Conservation (phyloP, 192 early-diverging fungal species). For the Mortierella hygrophila region DNA sequence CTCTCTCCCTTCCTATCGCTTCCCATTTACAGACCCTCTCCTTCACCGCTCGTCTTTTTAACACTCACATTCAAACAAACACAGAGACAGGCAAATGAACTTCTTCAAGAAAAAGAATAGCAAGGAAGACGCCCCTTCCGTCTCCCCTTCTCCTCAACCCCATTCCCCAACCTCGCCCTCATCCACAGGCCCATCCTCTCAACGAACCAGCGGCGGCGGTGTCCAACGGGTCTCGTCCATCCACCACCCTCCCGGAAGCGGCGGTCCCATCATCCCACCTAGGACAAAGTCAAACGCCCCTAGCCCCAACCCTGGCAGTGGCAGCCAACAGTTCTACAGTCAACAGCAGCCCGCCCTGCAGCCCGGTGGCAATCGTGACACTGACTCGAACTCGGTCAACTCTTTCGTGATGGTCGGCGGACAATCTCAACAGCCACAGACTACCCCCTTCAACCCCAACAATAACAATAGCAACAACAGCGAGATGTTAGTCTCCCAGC, state of each 20-base stretch:
- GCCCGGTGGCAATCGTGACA: neutral
- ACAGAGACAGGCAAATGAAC: neutral
- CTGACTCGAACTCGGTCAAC: neutral
- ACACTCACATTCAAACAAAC: neutral
- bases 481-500: slow-evolving; percentile 2
- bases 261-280: neutral
- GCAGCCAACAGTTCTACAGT: neutral
- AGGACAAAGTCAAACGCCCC: neutral
- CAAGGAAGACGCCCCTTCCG: neutral
- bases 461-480: neutral
- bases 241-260: neutral
- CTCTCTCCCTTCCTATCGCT: neutral
- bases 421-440: slow-evolving; percentile 4
- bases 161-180: slow-evolving; percentile 1
- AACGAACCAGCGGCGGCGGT: neutral
- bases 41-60: neutral
- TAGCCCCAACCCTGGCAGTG: neutral
- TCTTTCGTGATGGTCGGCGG: neutral
- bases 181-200: neutral
- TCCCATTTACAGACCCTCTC: too few species aligned
- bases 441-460: neutral
- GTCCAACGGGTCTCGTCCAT: neutral
- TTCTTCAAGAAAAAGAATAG: slow-evolving; percentile 6
- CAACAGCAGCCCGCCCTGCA: neutral
- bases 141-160: neutral